These are phyloP conservation scores for Coniella vitis DNA, from an alignment of 2,329 filamentous ascomycete genomes.

Conservation along the genomic window DNA sequence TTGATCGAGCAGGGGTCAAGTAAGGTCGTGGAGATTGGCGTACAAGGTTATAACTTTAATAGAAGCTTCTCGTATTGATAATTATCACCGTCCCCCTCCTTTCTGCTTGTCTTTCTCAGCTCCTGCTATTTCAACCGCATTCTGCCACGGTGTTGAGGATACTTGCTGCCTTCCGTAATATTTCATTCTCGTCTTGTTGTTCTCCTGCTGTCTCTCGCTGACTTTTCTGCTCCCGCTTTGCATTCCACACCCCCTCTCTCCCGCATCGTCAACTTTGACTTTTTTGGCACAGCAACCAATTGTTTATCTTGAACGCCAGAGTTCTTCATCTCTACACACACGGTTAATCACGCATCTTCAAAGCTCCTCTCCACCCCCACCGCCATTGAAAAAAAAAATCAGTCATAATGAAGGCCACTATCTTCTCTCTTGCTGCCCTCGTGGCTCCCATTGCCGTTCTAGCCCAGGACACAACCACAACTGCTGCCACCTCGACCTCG, in stretches of 20 bases:
- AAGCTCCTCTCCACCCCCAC: neutral
- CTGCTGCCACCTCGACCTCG: slow-evolving; percentile 26
- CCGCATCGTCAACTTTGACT: neutral
- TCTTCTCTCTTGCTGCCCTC: slow-evolving; percentile 34
- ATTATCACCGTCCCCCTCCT: neutral
- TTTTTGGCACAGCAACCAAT: neutral
- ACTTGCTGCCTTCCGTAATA: neutral
- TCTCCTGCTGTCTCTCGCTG: slow-evolving; percentile 1
- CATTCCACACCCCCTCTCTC: neutral
- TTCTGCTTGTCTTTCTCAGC: neutral
- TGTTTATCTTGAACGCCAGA: neutral
- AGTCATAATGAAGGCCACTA: slow-evolving; percentile 35
- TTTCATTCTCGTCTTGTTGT: neutral
- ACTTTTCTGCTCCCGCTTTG: neutral
- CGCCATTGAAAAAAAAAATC: neutral
- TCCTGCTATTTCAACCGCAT: slow-evolving; percentile 4
- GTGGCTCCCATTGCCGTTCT: slow-evolving; percentile 28
- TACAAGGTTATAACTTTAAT: slow-evolving; percentile 1
- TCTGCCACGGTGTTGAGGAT: neutral
- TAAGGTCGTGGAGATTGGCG: neutral
- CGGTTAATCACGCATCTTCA: neutral
- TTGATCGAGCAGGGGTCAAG: neutral
- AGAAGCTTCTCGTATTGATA: slow-evolving; percentile 6
- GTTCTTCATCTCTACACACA: neutral
- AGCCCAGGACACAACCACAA: slow-evolving; percentile 27